Base-by-base conservation (phyloP, 2,329 filamentous ascomycete genomes). In the Sporothrix dimorphospora region DNA sequence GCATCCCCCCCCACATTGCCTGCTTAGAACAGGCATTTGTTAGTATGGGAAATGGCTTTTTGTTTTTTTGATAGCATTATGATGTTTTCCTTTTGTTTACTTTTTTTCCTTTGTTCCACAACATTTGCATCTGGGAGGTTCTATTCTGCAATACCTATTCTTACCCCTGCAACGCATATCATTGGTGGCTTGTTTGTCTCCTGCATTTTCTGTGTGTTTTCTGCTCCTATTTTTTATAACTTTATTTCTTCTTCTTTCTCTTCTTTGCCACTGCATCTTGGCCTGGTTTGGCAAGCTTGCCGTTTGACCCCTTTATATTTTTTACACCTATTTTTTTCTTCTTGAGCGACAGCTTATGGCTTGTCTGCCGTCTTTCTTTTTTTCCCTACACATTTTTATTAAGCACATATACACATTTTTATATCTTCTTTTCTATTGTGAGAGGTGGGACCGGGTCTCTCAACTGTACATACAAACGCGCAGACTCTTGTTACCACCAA, bases 201-300 rank as follows among this genome's bases (percentile, higher is more conserved):
- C 61, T 73, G 73, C 72, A 72, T 75, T 76, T 72, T 70, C 72
- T 75, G 73, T 65, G 49, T 57, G 70, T 51, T 59, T 71, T 63
- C 47, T 59, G 21, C 42, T 42, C 51, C 57, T 65, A n/a, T 38
- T 38, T 55, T 34, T 65, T 38, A 24, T 66, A 69, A n/a, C 30
- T 5, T 55, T 63, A 73, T 59, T 73, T 9, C 69, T 53, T 69
- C 71, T 72, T 68, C 66, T 45, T 47, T 27, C 6, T 30, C 30
- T 57, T 51, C 68, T 38, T 66, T 47, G 24, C 24, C 27, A 63
- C 16, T n/a, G 16, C 38, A 57, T 49, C 47, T 69, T 19, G 4
- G 8, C 27, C 47, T 57, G 55, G 19, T 12, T 27, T 38, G 45
- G 53, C 51, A 61, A 61, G 21, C 38, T 47, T 34, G 24, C 24